Evolutionary conservation across 805 yeast genomes (phyloP).

Genomic region (Lachancea fermentati): DNA sequence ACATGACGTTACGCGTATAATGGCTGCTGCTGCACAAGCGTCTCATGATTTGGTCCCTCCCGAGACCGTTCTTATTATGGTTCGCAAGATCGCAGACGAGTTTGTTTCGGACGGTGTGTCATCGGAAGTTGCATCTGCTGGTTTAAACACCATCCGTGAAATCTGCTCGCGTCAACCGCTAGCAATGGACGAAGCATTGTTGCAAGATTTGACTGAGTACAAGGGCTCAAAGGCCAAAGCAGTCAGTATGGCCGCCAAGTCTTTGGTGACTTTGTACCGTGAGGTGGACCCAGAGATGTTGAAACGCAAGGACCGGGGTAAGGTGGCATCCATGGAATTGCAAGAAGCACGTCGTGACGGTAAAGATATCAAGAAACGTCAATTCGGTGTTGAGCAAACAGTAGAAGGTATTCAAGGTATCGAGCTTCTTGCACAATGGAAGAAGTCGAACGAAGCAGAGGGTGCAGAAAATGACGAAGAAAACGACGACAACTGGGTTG

Average conservation of each 20-base stretch:
- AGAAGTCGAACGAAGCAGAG: slow-evolving; percentile 42
- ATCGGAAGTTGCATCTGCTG: slow-evolving; percentile 96
- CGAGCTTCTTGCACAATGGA: slow-evolving; percentile 85
- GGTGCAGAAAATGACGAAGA: slow-evolving; percentile 51
- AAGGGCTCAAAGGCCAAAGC: slow-evolving; percentile 91
- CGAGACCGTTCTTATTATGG: slow-evolving; percentile 71
- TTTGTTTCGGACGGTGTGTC: slow-evolving; percentile 98
- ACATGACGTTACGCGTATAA: slow-evolving; percentile 85
- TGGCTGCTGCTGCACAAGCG: slow-evolving; percentile 97
- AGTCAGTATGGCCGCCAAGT: slow-evolving; percentile 90
- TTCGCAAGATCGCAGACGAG: slow-evolving; percentile 93
- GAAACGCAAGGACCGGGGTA: slow-evolving; percentile 86
- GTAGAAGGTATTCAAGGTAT: slow-evolving; percentile 83
- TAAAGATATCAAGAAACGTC: slow-evolving; percentile 35
- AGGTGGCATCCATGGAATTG: slow-evolving; percentile 77
- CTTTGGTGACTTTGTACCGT: slow-evolving; percentile 78
- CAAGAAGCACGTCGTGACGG: slow-evolving; percentile 54
- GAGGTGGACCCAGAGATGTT: slow-evolving; percentile 97
- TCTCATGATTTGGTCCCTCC: slow-evolving; percentile 97
- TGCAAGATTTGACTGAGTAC: slow-evolving; percentile 87
- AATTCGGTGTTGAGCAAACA: slow-evolving; percentile 70
- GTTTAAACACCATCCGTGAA: slow-evolving; percentile 91
- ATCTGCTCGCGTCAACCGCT: slow-evolving; percentile 89
- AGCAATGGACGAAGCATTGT: slow-evolving; percentile 80
- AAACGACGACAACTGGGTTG: slow-evolving; percentile 56